Evolutionary conservation across 495 filamentous ascomycete genomes (phyloP).

Genomic region (Amorphotheca resinae): DNA sequence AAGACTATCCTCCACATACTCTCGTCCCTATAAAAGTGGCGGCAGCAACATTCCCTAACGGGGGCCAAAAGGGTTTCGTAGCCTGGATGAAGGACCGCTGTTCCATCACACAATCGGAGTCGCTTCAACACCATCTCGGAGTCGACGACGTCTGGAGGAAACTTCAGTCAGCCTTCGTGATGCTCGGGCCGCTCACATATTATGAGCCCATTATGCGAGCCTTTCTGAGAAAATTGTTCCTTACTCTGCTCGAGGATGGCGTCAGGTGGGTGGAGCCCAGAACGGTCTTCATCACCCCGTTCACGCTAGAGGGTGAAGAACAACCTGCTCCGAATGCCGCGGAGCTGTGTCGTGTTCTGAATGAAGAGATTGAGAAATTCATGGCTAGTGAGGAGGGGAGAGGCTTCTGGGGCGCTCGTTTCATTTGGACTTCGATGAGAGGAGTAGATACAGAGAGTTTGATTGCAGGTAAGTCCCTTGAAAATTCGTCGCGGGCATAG

Average conservation of each 20-base stretch:
- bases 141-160: constrained; percentile 66
- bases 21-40: constrained; percentile 46
- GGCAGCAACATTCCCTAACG: constrained; percentile 58
- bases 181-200: constrained; percentile 57
- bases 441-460: constrained; percentile 43
- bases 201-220: constrained; percentile 84
- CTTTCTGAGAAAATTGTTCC: constrained; percentile 56
- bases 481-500: not conserved
- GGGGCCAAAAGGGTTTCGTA: constrained; percentile 55
- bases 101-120: constrained; percentile 53
- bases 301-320: constrained; percentile 44
- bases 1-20: constrained; percentile 39
- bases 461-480: constrained; percentile 31
- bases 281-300: constrained; percentile 45
- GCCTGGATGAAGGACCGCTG: constrained; percentile 62
- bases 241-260: constrained; percentile 57
- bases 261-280: constrained; percentile 67
- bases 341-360: constrained; percentile 52
- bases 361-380: constrained; percentile 66
- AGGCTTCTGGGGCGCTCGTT: constrained; percentile 67
- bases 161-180: constrained; percentile 53
- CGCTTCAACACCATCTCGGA: constrained; percentile 66
- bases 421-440: constrained; percentile 75
- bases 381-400: constrained; percentile 52
- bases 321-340: constrained; percentile 42